Base-by-base conservation (phyloP, 2,329 filamentous ascomycete species). In the Verticillium alfalfae region DNA sequence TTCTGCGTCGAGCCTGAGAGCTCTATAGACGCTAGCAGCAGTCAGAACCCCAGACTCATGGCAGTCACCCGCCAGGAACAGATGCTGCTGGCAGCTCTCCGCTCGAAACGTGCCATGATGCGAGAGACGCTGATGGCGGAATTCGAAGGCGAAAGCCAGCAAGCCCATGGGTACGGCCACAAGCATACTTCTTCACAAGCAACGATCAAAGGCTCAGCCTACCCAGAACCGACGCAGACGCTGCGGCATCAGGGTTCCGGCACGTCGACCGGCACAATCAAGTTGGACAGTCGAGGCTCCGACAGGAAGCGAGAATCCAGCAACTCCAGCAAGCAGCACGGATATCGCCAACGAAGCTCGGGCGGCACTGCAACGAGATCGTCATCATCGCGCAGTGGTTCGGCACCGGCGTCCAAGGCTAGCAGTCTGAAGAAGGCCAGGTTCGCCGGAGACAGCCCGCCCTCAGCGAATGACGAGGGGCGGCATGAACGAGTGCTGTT, bases 61-160 rank as follows among this genome's bases (percentile, higher is more conserved):
- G 81, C 83, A 1, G 82, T 87, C 18, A 86, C 83, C 0, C 78
- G 76, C 4, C 83, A 86, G 64, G 84, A 87, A 63, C 82, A 86
- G 70, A 80, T 85, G 77, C 75, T 87, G 0, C 74, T 87, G 4
- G 80, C 84, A 2, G 84, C 84, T 2, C 75, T 87, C 52, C 78
- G 84, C 9, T 78, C 81, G 66, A 85, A 84, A 73, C 77, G 83
- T n/a, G 79, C 82, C 3, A 74, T 75, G n/a, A 84, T 84, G 79
- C 79, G 81, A 2, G 78, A 83, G 64, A 78, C 76, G 3, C 73
- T 79, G 18, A 71, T 78, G 13, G 72, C 76, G 26, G 78, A 81
- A 63, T 73, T 76, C 15, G 77, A 79, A 36, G 78, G 76, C 37
- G 72, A 73, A 39, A 37, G 37, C 52, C 45, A 63, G 63, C 18